A percentile compares a stretch with the other conserved stretches of the same genome.
These are phyloP conservation scores for Pseudohalonectria lignicola DNA, from an alignment of 2,329 filamentous ascomycete genomes.

Conservation along the genomic window DNA sequence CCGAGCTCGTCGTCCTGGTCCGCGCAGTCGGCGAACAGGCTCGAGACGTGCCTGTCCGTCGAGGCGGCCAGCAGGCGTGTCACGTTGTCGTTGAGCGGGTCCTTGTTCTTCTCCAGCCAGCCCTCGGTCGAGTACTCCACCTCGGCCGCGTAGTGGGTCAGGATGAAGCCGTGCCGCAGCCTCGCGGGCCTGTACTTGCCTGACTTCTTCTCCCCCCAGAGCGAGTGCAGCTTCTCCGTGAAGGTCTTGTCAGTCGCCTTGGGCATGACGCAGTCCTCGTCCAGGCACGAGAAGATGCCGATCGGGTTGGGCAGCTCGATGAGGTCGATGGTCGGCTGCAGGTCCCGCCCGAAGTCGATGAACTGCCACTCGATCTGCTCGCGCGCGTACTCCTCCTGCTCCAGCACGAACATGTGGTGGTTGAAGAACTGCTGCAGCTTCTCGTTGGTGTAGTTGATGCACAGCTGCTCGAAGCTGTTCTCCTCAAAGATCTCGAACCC, in stretches of 20 bases:
- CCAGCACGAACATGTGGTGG: conserved; percentile 98
- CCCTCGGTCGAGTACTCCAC: conserved; percentile 93
- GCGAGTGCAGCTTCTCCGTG: conserved; percentile 89
- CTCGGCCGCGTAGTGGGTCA: conserved; percentile 95
- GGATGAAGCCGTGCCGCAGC: conserved; percentile 81
- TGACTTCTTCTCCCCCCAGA: conserved; percentile 97
- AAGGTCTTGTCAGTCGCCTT: conserved; percentile 96
- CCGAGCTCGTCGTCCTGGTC: conserved; percentile 64
- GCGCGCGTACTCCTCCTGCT: conserved; percentile 94
- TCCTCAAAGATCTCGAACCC: conserved; percentile 98
- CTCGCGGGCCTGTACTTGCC: conserved; percentile 84
- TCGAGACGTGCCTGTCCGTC: conserved; percentile 70
- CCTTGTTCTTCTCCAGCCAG: conserved; percentile 99
- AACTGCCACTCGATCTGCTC: conserved; percentile 99
- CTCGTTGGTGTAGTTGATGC: conserved; percentile 99
- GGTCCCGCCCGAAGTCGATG: conserved; percentile 93
- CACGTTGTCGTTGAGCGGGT: conserved; percentile 93
- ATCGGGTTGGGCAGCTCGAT: conserved; percentile 96
- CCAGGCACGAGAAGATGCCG: conserved; percentile 95
- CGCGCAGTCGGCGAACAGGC: conserved; percentile 75
- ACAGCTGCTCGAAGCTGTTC: conserved; percentile 97
- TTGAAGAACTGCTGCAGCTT: conserved; percentile 99
- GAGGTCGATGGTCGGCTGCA: conserved; percentile 94
- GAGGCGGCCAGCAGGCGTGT: conserved; percentile 80
- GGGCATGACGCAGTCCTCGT: conserved; percentile 98